phyloP scores from a whole-genome alignment of 805 yeast genomes.

The Hanseniaspora guilliermondii region DNA sequence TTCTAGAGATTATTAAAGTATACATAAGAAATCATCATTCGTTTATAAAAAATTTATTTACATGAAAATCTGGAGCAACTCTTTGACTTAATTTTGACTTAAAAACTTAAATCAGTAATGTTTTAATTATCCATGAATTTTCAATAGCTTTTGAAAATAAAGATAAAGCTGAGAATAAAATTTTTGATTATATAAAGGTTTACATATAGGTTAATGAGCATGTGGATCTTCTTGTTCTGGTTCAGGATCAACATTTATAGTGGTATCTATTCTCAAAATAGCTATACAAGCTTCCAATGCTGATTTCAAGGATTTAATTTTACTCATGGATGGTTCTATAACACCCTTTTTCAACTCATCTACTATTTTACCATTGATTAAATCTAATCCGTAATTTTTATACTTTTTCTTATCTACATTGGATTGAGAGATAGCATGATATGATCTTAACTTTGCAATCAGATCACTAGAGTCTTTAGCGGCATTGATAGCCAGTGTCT shows the following conservation, averaged over 20 bases:
- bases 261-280: slow-evolving; percentile 91
- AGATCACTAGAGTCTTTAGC: slow-evolving; percentile 94
- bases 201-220: slow-evolving; percentile 42
- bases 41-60: too few relatives aligned
- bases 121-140: too few relatives aligned
- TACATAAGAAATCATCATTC: too few relatives aligned
- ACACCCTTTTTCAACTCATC: slow-evolving; percentile 79
- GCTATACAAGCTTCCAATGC: slow-evolving; percentile 98
- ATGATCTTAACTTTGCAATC: slow-evolving; percentile 88
- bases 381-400: slow-evolving; percentile 84
- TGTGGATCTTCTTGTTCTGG: slow-evolving; percentile 86
- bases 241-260: slow-evolving; percentile 95
- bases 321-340: slow-evolving; percentile 87
- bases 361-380: slow-evolving; percentile 80
- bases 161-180: too few relatives aligned
- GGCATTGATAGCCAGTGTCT: slow-evolving; percentile 91
- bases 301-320: slow-evolving; percentile 82
- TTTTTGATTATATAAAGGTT: background rate
- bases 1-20: too few relatives aligned
- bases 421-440: slow-evolving; percentile 87
- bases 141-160: too few relatives aligned
- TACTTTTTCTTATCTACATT: slow-evolving; percentile 76
- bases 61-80: too few relatives aligned
- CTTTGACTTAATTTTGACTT: too few relatives aligned
- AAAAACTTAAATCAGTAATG: too few relatives aligned